A percentile compares a stretch with the other conserved stretches of the same genome.
Conservation (phyloP, 768 basidiomycete species). For the Obba rivulosa region DNA sequence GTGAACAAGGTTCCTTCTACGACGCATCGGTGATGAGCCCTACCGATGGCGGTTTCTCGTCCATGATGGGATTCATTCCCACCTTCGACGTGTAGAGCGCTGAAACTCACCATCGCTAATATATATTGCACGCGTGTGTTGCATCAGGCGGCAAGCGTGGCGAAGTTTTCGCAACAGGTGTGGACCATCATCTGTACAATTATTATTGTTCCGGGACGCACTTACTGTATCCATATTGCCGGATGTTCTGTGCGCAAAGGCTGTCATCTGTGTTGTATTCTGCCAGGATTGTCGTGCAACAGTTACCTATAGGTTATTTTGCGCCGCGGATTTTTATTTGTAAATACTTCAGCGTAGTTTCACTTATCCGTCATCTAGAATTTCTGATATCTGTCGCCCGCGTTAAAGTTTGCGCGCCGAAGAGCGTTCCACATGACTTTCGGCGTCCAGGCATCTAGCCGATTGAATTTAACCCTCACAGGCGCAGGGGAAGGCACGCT, state of each 20-base stretch:
- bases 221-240: slow-evolving; percentile 13
- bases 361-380: too few relatives aligned
- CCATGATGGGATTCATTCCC: slow-evolving; percentile 11
- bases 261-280: background rate
- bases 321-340: slow-evolving; percentile 19
- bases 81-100: slow-evolving; percentile 18
- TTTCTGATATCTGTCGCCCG: too few relatives aligned
- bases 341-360: slow-evolving; percentile 12
- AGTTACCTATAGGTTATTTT: slow-evolving; percentile 16
- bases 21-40: slow-evolving; percentile 11
- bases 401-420: too few relatives aligned
- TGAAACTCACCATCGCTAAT: background rate
- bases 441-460: too few relatives aligned
- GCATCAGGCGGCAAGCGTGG: too few relatives aligned
- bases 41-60: slow-evolving; percentile 11
- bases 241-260: background rate
- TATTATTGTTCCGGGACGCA: slow-evolving; percentile 13
- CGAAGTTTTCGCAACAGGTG: background rate
- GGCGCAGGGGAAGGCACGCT: too few relatives aligned
- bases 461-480: too few relatives aligned
- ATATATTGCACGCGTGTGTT: too few relatives aligned
- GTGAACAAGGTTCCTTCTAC: slow-evolving; percentile 7
- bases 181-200: background rate
- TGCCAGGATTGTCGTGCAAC: background rate
- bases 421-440: too few relatives aligned